Percentiles rank a stretch among this genome's conserved stretches.
These are phyloP conservation scores for Xylaria sp. DNA, from an alignment of 2,329 filamentous ascomycete species.

Conservation along the genomic window DNA sequence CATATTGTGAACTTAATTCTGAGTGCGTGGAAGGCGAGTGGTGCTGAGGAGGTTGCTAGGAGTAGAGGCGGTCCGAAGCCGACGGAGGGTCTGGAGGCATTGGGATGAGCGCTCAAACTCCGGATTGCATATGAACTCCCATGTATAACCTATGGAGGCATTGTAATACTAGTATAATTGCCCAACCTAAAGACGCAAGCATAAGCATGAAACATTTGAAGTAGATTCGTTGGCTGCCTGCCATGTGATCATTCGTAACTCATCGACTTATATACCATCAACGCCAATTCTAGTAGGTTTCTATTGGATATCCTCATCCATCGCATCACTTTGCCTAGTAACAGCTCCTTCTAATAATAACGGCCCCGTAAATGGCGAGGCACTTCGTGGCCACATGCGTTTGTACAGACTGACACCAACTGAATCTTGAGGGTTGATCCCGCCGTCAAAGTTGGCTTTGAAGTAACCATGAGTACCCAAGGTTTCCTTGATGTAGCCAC, in stretches of 20 bases:
- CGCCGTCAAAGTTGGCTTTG: constrained; percentile 97
- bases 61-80: constrained; percentile 66
- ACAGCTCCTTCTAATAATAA: constrained; percentile 53
- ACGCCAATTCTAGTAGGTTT: constrained; percentile 26
- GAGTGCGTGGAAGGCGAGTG: constrained; percentile 92
- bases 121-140: background rate
- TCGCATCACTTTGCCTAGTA: constrained; percentile 47
- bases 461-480: constrained; percentile 99
- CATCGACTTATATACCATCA: constrained; percentile 27
- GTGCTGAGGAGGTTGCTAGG: constrained; percentile 72
- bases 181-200: background rate
- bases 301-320: constrained; percentile 54
- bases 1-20: constrained; percentile 89
- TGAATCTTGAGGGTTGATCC: constrained; percentile 94
- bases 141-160: background rate
- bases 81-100: constrained; percentile 64
- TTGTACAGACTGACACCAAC: constrained; percentile 92
- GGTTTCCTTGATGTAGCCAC: constrained; percentile 92
- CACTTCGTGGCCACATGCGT: constrained; percentile 80
- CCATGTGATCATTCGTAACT: constrained; percentile 31
- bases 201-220: background rate
- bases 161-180: constrained; percentile 23
- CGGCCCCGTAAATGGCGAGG: constrained; percentile 59
- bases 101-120: constrained; percentile 43
- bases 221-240: constrained; percentile 10